phyloP scores from a whole-genome alignment of 768 basidiomycete species.

The Tulasnella sp. region DNA sequence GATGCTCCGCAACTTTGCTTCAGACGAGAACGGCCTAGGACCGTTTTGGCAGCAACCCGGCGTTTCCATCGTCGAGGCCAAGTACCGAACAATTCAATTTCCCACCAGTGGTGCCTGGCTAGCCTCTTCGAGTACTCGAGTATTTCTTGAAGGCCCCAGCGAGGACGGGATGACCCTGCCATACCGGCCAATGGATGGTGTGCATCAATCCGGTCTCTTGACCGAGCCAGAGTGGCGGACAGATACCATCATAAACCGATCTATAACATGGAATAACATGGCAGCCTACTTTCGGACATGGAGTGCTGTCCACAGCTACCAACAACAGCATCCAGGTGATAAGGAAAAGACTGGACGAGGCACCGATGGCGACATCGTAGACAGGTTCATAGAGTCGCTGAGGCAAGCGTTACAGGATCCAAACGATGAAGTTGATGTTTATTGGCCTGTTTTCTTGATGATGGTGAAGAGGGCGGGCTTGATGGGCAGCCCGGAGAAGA shows the following conservation, averaged over 20 bases:
- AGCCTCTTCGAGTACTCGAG: constrained; percentile 29
- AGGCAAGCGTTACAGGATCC: constrained; percentile 27
- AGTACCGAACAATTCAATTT: constrained; percentile 59
- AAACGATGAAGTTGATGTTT: constrained; percentile 34
- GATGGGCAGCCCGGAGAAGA: neutral
- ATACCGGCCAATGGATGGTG: neutral
- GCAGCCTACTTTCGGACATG: constrained; percentile 66
- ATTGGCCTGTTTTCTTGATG: constrained; percentile 39
- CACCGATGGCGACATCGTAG: constrained; percentile 34
- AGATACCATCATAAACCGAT: constrained; percentile 51
- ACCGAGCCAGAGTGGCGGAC: neutral
- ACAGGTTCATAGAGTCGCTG: constrained; percentile 28
- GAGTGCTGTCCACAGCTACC: constrained; percentile 65
- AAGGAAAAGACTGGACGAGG: constrained; percentile 28
- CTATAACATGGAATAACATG: constrained; percentile 62
- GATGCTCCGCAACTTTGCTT: constrained; percentile 53
- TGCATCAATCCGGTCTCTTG: neutral
- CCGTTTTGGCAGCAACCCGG: constrained; percentile 80
- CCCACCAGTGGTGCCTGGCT: constrained; percentile 35
- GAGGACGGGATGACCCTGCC: constrained; percentile 14
- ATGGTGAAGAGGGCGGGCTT: constrained; percentile 35
- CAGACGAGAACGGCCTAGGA: constrained; percentile 43
- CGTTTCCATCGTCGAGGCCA: constrained; percentile 64
- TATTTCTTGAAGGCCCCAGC: constrained; percentile 42
- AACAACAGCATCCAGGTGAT: constrained; percentile 61